Conservation (phyloP, 2,329 filamentous ascomycete genomes). For the Xylariales sp. region DNA sequence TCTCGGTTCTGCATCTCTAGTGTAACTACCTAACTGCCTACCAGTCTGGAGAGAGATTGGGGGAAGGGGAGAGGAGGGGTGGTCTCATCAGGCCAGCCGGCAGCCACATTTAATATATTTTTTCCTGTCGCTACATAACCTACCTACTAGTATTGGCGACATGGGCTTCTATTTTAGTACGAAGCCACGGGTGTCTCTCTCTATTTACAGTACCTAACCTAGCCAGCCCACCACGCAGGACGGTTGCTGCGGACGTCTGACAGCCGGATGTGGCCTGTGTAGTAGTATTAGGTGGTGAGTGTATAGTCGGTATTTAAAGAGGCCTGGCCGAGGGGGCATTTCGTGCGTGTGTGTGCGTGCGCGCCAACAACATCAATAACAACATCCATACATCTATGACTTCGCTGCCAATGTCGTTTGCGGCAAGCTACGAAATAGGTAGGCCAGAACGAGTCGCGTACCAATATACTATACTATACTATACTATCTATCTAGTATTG, state of each 20-base stretch:
- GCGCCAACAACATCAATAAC: neutral
- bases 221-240: constrained; percentile 24
- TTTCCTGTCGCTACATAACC: constrained; percentile 41
- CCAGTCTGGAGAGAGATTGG: constrained; percentile 22
- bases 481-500: too few species aligned
- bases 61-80: constrained; percentile 17
- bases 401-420: constrained; percentile 28
- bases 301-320: neutral
- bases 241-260: constrained; percentile 29
- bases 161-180: constrained; percentile 35
- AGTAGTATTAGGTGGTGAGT: neutral
- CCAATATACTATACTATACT: constrained; percentile 6
- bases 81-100: constrained; percentile 34
- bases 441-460: constrained; percentile 15
- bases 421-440: constrained; percentile 13
- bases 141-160: constrained; percentile 33
- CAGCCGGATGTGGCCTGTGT: constrained; percentile 19
- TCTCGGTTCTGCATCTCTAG: constrained; percentile 42
- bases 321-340: neutral
- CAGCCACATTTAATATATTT: constrained; percentile 46
- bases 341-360: neutral
- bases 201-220: constrained; percentile 13
- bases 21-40: constrained; percentile 29
- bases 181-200: constrained; percentile 15
- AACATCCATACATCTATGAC: neutral